Evolutionary conservation across 2,329 filamentous ascomycete species (phyloP), one percentile per base, ranked within the genome.

Genomic region (Aspergillus fumigatiaffinis): DNA sequence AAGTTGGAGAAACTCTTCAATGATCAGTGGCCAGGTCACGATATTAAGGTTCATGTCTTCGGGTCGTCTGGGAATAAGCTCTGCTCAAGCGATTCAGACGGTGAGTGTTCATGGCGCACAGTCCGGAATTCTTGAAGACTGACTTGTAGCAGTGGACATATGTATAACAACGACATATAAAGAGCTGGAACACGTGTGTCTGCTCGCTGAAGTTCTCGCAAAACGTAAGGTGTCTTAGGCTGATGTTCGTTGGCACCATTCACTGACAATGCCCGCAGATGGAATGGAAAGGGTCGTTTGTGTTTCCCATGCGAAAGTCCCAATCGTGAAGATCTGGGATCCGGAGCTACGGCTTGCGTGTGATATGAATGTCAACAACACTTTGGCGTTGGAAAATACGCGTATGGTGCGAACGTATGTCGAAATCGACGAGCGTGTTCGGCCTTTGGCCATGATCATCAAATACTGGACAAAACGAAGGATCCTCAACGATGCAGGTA

Each of bases 351-450:
- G 87, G 63, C 81, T 99, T 52, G 90, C 92, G 17, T 97, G 92
- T 73, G 94, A 99, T 72, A 94, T 99, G 88, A 99, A 99, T 67
- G 92, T 99, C 77, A 99, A 99, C 79, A 99, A 97, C 68, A 94
- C 92, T 0, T 77, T 95, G 53, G 94, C 94, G 3, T 80, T 99
- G 60, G 92, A 97, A 74, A 99, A 99, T 69, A 99, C 94, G 14
- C 87, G 92, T 52, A 96, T 99, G 92, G 94, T 99, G 67, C 91
- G 92, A 71, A 96, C 92, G 0, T 99, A 99, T 76, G 91, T 99
- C 60, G 87, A 95, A 69, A 88, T 95, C 56, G 94, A 99, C 73
- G 86, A 92, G 42, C 87, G 94, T 60, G 91, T 99, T 55, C 87
- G 94, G 47, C 92, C 90, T 48, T 79, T 99, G 65, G 93, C 94